These are phyloP conservation scores for Wickerhamomyces sp. DNA, from an alignment of 1,139 yeast species.

Conservation along the genomic window DNA sequence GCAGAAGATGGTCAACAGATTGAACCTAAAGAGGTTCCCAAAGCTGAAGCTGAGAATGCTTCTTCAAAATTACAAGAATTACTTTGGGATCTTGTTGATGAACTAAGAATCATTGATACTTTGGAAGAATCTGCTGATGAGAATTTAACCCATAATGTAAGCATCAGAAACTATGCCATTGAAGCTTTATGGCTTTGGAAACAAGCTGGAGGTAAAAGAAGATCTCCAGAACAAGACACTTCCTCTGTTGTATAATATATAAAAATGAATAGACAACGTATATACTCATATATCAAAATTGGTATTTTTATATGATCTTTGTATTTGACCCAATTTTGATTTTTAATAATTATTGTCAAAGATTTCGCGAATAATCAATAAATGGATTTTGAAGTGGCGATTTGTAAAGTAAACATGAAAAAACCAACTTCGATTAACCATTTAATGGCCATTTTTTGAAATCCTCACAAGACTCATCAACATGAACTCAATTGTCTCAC, in stretches of 20 bases:
- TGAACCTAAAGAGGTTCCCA: slow-evolving; percentile 31
- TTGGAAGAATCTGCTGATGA: slow-evolving; percentile 75
- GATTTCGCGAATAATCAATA: no score
- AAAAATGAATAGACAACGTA: no score
- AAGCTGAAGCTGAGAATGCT: slow-evolving; percentile 36
- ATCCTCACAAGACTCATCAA: slow-evolving; percentile 7
- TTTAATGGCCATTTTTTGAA: no score
- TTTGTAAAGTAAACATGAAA: not conserved
- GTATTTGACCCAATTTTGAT: no score
- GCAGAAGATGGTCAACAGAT: slow-evolving; percentile 26
- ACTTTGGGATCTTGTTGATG: slow-evolving; percentile 71
- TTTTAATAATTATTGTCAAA: no score
- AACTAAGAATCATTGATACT: slow-evolving; percentile 63
- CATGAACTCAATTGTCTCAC: slow-evolving; percentile 29
- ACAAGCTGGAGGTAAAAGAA: slow-evolving; percentile 59
- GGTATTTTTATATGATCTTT: no score
- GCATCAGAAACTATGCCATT: slow-evolving; percentile 79
- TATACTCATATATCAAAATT: no score
- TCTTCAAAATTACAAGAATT: slow-evolving; percentile 50
- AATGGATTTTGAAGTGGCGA: slow-evolving; percentile 1
- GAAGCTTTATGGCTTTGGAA: slow-evolving; percentile 95
- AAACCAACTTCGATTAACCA: not conserved
- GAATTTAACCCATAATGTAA: slow-evolving; percentile 54
- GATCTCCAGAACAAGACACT: slow-evolving; percentile 6
- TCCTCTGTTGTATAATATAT: not conserved